A percentile compares a stretch with the other conserved stretches of the same genome.
These are phyloP conservation scores for Paraglomus occultum DNA, from an alignment of 192 early-diverging fungal genomes.

Conservation along the genomic window DNA sequence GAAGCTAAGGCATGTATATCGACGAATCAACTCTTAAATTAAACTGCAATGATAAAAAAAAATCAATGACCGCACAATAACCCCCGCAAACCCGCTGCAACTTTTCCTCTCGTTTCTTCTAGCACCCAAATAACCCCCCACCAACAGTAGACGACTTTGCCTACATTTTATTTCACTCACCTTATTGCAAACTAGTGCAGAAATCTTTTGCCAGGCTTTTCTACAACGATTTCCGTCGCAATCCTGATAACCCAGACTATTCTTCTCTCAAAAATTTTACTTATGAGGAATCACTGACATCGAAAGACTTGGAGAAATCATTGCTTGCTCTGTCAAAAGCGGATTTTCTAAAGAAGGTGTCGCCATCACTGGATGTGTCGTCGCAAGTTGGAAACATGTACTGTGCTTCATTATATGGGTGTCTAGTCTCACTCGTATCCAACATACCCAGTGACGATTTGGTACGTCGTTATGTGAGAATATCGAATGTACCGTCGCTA, in stretches of 20 bases:
- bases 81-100: too few species aligned
- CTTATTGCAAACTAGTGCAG: slow-evolving; percentile 96
- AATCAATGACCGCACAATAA: too few species aligned
- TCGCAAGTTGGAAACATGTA: slow-evolving; percentile 97
- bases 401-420: slow-evolving; percentile 57
- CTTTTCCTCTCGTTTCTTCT: slow-evolving; percentile 35
- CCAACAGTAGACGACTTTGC: slow-evolving; percentile 60
- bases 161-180: slow-evolving; percentile 92
- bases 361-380: slow-evolving; percentile 73
- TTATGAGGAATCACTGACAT: slow-evolving; percentile 74
- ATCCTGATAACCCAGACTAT: slow-evolving; percentile 65
- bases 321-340: slow-evolving; percentile 81
- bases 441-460: slow-evolving; percentile 66
- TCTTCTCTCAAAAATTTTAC: too few species aligned
- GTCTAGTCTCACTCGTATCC: slow-evolving; percentile 79
- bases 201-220: slow-evolving; percentile 90
- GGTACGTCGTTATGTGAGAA: slow-evolving; percentile 32
- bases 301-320: slow-evolving; percentile 90
- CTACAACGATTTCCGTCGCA: slow-evolving; percentile 89
- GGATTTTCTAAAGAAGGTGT: slow-evolving; percentile 71
- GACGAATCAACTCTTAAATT: slow-evolving; percentile 1
- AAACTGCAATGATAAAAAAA: too few species aligned
- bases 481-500: too few species aligned
- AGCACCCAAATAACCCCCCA: too few species aligned
- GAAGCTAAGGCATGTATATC: slow-evolving; percentile 32